Percentiles rank a stretch among this genome's conserved stretches.
These are phyloP conservation scores for Rachicladosporium sp. DNA, from an alignment of 2,329 filamentous ascomycete species.

Conservation along the genomic window DNA sequence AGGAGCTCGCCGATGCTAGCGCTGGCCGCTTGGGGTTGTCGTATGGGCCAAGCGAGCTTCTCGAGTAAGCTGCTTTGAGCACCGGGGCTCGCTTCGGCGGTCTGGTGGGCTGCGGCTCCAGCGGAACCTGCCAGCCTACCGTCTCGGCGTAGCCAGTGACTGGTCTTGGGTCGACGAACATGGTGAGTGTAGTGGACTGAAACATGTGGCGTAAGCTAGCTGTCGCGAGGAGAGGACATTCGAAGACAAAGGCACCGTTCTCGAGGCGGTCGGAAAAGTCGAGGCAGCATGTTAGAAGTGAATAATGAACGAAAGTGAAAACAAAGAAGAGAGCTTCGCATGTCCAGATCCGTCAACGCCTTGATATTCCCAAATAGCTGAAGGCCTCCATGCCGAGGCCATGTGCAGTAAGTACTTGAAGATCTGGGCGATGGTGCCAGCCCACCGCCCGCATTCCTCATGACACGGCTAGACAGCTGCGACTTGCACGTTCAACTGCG, in stretches of 20 bases:
- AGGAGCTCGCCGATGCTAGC: constrained; percentile 4
- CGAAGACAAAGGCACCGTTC: constrained; percentile 3
- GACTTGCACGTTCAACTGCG: too few species aligned
- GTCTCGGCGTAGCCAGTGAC: constrained; percentile 12
- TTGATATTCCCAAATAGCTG: too few species aligned
- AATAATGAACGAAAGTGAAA: too few species aligned
- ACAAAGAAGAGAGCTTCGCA: too few species aligned
- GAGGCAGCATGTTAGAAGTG: neutral
- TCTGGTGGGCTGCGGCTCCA: constrained; percentile 1
- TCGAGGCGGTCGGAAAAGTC: constrained; percentile 1
- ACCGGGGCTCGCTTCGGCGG: neutral
- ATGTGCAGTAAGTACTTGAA: too few species aligned
- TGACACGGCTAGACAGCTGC: neutral
- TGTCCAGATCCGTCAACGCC: too few species aligned
- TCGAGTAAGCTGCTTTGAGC: neutral
- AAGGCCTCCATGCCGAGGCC: too few species aligned
- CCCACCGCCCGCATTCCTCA: constrained; percentile 3
- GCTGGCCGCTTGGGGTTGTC: constrained; percentile 10
- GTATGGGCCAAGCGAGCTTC: constrained; percentile 2
- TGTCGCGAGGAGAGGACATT: neutral
- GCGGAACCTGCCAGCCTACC: constrained; percentile 11
- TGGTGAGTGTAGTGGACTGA: constrained; percentile 3
- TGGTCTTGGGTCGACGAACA: constrained; percentile 16
- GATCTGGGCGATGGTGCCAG: too few species aligned
- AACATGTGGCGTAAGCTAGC: constrained; percentile 1